A percentile compares a stretch with the other conserved stretches of the same genome.
These are phyloP conservation scores for Phytophthora litchii DNA, from an alignment of 352 stramenopile genomes.

Conservation along the genomic window DNA sequence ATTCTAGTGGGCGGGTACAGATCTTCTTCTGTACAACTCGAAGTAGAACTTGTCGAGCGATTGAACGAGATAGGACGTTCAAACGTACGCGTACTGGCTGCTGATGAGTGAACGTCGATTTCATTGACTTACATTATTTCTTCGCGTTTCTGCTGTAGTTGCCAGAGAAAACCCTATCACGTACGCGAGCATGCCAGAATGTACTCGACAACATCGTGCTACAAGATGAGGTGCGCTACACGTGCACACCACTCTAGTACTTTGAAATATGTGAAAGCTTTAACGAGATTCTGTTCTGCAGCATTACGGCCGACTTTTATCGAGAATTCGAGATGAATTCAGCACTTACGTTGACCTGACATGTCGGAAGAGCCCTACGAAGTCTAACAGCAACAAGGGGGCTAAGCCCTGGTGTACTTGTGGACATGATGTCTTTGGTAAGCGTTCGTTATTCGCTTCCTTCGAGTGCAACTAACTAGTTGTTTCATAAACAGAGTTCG, in stretches of 20 bases:
- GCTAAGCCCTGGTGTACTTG: conserved; percentile 24
- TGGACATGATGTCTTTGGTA: conserved; percentile 33
- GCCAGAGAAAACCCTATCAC: conserved; percentile 57
- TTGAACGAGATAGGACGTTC: conserved; percentile 73
- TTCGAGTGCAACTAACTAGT: not conserved
- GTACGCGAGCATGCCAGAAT: conserved; percentile 55
- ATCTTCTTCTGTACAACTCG: conserved; percentile 53
- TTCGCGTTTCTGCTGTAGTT: conserved; percentile 32
- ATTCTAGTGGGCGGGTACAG: conserved; percentile 50
- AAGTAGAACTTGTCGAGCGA: conserved; percentile 66
- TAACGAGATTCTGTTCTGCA: conserved; percentile 19
- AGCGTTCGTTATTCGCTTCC: not conserved
- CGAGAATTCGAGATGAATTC: conserved; percentile 70
- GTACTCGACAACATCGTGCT: conserved; percentile 59
- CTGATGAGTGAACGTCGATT: not conserved
- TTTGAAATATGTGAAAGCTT: not conserved
- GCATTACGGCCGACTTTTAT: conserved; percentile 58
- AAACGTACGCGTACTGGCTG: conserved; percentile 38
- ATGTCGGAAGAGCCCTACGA: conserved; percentile 26
- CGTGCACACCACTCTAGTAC: not conserved
- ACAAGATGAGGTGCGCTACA: conserved; percentile 59
- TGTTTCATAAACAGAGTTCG: conserved; percentile 39
- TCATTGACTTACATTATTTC: not conserved
- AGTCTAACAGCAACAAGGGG: conserved; percentile 14
- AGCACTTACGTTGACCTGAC: conserved; percentile 49